Percentiles rank a stretch among this genome's conserved stretches.
Evolutionary conservation across 2,329 filamentous ascomycete species (phyloP).

Genomic region (Aspergillus sp.): DNA sequence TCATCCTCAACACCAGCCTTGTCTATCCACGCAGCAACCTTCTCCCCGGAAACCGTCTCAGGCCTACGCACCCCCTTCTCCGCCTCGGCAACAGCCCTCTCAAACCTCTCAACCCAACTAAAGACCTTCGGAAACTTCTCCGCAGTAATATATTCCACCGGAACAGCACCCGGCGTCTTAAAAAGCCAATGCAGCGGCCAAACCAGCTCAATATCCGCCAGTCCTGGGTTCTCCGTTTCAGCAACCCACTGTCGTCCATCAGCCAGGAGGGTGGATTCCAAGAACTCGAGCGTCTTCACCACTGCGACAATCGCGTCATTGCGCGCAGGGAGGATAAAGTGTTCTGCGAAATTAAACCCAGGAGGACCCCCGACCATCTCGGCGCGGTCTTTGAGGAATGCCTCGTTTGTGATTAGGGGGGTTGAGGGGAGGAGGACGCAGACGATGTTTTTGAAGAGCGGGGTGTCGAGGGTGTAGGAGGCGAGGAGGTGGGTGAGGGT

Average conservation of each 20-base stretch:
- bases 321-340: background rate
- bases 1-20: background rate
- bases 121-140: background rate
- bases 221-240: background rate
- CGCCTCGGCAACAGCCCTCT: background rate
- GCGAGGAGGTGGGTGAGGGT: background rate
- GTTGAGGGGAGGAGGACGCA: slow-evolving; percentile 3
- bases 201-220: slow-evolving; percentile 2
- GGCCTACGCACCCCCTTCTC: background rate
- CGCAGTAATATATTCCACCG: background rate
- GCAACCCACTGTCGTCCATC: slow-evolving; percentile 5
- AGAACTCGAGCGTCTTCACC: background rate
- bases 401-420: background rate
- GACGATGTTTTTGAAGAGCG: slow-evolving; percentile 2
- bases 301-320: background rate
- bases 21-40: background rate
- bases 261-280: slow-evolving; percentile 3
- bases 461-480: background rate
- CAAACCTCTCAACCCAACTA: slow-evolving; percentile 1
- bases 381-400: slow-evolving; percentile 5
- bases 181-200: slow-evolving; percentile 3
- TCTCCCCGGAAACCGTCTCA: background rate
- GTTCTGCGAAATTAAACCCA: background rate
- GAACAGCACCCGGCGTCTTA: background rate
- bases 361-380: background rate